Conservation (phyloP, 2,329 filamentous ascomycete genomes). For the Neofusicoccum sp. region DNA sequence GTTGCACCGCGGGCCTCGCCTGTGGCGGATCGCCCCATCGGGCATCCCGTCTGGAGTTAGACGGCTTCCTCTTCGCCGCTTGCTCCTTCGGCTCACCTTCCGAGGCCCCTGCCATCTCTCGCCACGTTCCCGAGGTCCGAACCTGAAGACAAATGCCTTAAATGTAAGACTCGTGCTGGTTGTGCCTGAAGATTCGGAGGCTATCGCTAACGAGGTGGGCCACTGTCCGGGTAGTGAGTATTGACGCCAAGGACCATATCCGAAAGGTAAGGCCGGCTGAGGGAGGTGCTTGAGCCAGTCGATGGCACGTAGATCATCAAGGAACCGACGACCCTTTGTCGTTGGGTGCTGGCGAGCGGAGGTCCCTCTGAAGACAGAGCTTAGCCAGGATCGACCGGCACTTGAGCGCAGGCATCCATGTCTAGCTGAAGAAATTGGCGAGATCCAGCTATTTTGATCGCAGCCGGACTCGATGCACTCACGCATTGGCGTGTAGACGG, state of each 20-base stretch:
- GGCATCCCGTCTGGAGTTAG: slow-evolving; percentile 11
- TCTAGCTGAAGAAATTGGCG: not conserved
- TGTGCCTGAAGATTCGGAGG: not conserved
- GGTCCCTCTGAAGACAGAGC: slow-evolving; percentile 2
- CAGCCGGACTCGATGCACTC: not conserved
- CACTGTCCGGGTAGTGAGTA: not conserved
- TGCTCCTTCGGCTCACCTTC: not conserved
- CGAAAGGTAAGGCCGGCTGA: slow-evolving; percentile 3
- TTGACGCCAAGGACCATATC: not conserved
- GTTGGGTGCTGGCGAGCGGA: not conserved
- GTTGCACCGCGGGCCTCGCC: slow-evolving; percentile 10
- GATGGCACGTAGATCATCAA: slow-evolving; percentile 1
- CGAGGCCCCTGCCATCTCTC: not conserved
- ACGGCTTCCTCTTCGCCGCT: not conserved
- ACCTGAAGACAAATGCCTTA: not conserved
- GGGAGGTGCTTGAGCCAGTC: slow-evolving; percentile 1
- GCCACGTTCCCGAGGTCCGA: not conserved
- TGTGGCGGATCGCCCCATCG: slow-evolving; percentile 10
- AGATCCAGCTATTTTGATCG: not conserved
- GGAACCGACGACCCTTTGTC: not conserved
- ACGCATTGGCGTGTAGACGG: not conserved
- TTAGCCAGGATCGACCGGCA: slow-evolving; percentile 16
- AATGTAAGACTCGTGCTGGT: not conserved
- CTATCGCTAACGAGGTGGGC: not conserved
- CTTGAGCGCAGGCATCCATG: slow-evolving; percentile 5